Conservation (phyloP, 371 early-diverging fungal genomes). For the Rhizomucor pusillus region DNA sequence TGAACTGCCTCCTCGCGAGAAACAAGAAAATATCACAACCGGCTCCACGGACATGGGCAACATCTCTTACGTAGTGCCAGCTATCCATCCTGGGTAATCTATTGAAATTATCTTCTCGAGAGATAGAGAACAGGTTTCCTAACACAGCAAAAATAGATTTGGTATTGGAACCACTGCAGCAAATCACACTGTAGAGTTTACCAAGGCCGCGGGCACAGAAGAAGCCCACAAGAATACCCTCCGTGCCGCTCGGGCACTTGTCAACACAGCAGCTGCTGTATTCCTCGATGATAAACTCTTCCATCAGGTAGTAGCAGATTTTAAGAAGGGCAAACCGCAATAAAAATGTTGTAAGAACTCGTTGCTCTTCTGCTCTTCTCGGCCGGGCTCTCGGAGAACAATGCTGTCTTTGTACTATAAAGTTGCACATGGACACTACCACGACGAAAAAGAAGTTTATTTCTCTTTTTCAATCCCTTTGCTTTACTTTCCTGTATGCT, state of each 20-base stretch:
- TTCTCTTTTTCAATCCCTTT: no score
- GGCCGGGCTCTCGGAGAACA: no score
- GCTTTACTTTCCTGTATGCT: background rate
- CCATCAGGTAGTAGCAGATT: conserved; percentile 25
- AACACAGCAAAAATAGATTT: conserved; percentile 11
- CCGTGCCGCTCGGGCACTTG: conserved; percentile 42
- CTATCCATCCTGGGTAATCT: background rate
- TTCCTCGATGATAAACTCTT: conserved; percentile 25
- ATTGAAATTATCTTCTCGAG: conserved; percentile 1
- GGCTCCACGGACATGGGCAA: conserved; percentile 23
- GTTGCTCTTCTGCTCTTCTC: no score
- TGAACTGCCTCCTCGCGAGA: background rate
- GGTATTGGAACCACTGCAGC: conserved; percentile 30
- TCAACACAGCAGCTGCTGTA: conserved; percentile 37
- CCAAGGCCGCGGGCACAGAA: conserved; percentile 54
- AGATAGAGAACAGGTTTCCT: no score
- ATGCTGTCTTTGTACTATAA: no score
- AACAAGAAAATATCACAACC: conserved; percentile 43
- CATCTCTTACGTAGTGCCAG: background rate
- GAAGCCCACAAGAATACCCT: conserved; percentile 63
- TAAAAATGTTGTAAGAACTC: background rate
- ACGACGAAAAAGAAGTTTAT: no score
- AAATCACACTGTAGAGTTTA: conserved; percentile 65
- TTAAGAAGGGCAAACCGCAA: conserved; percentile 25
- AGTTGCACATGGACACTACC: no score